Percentiles rank a stretch among this genome's conserved stretches.
phyloP scores from a whole-genome alignment of 257 asterid species.

The Nicotiana tabacum region DNA sequence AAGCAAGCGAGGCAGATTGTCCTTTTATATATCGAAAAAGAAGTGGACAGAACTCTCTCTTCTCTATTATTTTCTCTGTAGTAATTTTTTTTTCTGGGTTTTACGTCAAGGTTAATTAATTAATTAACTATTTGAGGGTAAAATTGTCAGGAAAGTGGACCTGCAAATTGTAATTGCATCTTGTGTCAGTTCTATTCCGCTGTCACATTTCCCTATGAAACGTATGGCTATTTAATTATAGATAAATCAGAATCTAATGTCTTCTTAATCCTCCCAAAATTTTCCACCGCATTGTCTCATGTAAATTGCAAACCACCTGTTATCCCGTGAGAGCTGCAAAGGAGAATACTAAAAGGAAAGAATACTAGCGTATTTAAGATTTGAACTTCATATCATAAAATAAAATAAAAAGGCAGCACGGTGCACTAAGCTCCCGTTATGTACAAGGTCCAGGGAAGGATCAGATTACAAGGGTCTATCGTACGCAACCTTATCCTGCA shows the following conservation, averaged over 20 bases:
- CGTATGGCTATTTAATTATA: background rate
- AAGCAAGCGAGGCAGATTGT: background rate
- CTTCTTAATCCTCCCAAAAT: constrained; percentile 3
- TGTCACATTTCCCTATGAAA: constrained; percentile 10
- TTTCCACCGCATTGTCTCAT: constrained; percentile 16
- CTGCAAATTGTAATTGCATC: constrained; percentile 10
- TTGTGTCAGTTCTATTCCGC: constrained; percentile 16
- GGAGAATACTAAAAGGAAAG: background rate
- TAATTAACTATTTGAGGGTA: background rate
- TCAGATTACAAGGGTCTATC: too few relatives aligned
- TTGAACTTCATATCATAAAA: background rate
- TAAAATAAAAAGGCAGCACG: too few relatives aligned
- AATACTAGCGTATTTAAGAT: background rate
- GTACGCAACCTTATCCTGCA: too few relatives aligned
- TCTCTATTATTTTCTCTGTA: background rate
- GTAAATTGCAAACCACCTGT: background rate
- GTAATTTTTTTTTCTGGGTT: too few relatives aligned
- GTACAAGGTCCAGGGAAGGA: too few relatives aligned
- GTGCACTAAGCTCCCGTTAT: too few relatives aligned
- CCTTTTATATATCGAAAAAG: background rate
- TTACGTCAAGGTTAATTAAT: background rate
- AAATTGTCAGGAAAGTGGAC: background rate
- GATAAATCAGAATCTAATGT: background rate
- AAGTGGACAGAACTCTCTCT: background rate
- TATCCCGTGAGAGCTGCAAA: background rate